Evolutionary conservation across 305 asterid species (phyloP).

Genomic region (Fraxinus ornus): DNA sequence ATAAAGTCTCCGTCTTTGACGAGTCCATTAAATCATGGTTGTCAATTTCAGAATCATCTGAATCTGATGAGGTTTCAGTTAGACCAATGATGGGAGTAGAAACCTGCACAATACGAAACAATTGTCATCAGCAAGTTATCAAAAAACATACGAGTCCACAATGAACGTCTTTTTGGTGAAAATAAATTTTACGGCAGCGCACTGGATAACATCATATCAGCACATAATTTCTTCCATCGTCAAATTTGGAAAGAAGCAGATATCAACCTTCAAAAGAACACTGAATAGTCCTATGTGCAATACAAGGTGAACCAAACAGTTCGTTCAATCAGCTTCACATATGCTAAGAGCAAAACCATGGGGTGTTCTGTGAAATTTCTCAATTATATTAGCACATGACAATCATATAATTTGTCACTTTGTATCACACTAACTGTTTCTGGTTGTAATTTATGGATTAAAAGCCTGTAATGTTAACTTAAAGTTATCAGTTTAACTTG

Average conservation of each 20-base stretch:
- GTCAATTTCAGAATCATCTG: conserved; percentile 64
- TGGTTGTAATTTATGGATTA: background rate
- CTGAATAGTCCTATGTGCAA: conserved; percentile 2
- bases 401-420: background rate
- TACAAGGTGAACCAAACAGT: background rate
- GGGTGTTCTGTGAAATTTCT: background rate
- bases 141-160: background rate
- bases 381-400: background rate
- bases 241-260: background rate
- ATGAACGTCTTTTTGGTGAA: background rate
- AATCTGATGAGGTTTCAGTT: conserved; percentile 65
- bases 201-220: background rate
- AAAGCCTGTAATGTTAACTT: background rate
- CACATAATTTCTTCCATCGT: background rate
- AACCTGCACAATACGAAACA: conserved; percentile 48
- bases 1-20: conserved; percentile 54
- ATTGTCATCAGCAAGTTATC: conserved; percentile 5
- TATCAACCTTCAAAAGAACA: conserved; percentile 3
- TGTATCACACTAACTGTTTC: background rate
- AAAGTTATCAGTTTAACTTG: background rate
- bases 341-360: background rate
- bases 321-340: background rate
- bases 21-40: conserved; percentile 46
- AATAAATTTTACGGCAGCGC: conserved; percentile 5
- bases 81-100: conserved; percentile 69